Evolutionary conservation across 169 alveolate species (phyloP).

Genomic region (Perkinsus chesapeaki): DNA sequence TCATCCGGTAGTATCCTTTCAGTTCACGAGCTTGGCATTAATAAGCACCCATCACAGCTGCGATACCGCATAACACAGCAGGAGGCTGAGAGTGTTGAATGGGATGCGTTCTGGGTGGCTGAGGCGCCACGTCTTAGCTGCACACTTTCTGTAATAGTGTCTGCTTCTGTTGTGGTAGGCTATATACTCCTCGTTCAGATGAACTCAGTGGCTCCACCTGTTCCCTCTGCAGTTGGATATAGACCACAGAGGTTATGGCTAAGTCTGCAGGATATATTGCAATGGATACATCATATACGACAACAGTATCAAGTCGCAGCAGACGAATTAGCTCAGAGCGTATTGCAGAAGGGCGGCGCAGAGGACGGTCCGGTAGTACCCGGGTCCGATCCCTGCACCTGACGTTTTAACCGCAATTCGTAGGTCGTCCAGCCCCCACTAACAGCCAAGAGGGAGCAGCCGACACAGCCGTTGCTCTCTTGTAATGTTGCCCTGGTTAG

Average conservation of each 20-base stretch:
- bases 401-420: not conserved
- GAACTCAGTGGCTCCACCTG: not conserved
- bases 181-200: not conserved
- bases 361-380: not conserved
- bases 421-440: not conserved
- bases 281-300: not conserved
- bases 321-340: not conserved
- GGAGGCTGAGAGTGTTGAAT: not conserved
- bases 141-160: not conserved
- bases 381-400: not conserved
- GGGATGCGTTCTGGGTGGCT: not conserved
- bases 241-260: not conserved
- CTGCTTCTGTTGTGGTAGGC: not conserved
- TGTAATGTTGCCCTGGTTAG: not conserved
- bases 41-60: not conserved
- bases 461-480: not conserved
- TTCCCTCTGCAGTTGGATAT: not conserved
- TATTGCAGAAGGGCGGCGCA: not conserved
- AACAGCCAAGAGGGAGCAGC: not conserved
- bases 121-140: not conserved
- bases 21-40: not conserved
- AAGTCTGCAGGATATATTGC: not conserved
- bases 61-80: not conserved
- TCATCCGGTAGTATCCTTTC: not conserved
- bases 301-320: not conserved